These are phyloP conservation scores for Mucor piriformis DNA, from an alignment of 371 early-diverging fungal genomes.

Conservation along the genomic window DNA sequence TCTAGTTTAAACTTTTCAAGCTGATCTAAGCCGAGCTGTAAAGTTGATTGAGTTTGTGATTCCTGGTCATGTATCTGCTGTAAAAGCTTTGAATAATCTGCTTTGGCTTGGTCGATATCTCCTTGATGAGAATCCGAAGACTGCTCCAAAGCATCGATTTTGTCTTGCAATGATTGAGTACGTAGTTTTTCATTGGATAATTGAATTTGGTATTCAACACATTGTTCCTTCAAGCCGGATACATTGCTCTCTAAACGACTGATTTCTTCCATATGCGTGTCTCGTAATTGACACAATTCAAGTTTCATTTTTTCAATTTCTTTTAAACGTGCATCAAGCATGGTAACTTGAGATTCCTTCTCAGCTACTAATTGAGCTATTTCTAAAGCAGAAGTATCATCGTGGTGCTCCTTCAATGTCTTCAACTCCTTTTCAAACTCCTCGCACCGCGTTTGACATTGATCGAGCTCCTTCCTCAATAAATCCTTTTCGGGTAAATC, in stretches of 20 bases:
- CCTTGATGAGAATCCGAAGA: conserved; percentile 7
- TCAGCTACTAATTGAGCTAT: background rate
- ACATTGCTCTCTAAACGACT: conserved; percentile 18
- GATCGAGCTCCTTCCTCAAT: background rate
- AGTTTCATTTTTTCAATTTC: conserved; percentile 30
- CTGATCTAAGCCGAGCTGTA: conserved; percentile 31
- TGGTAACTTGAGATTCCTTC: conserved; percentile 7
- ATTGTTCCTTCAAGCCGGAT: conserved; percentile 2
- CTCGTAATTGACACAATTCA: conserved; percentile 25
- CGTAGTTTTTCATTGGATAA: conserved; percentile 3
- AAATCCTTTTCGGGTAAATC: background rate
- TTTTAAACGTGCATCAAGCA: conserved; percentile 25
- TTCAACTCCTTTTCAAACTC: background rate
- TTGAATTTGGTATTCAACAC: conserved; percentile 3
- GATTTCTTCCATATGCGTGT: conserved; percentile 24
- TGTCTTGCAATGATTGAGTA: conserved; percentile 6
- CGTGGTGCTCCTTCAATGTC: background rate
- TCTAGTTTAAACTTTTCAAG: conserved; percentile 37
- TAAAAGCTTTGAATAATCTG: conserved; percentile 17
- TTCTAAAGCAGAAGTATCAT: background rate
- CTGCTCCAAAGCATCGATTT: conserved; percentile 15
- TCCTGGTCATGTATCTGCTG: conserved; percentile 33
- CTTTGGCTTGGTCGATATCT: conserved; percentile 17
- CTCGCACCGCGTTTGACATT: background rate
- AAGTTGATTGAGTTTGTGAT: conserved; percentile 12